These are phyloP conservation scores for Russula griseocarnosa DNA, from an alignment of 768 basidiomycete species.

Conservation along the genomic window DNA sequence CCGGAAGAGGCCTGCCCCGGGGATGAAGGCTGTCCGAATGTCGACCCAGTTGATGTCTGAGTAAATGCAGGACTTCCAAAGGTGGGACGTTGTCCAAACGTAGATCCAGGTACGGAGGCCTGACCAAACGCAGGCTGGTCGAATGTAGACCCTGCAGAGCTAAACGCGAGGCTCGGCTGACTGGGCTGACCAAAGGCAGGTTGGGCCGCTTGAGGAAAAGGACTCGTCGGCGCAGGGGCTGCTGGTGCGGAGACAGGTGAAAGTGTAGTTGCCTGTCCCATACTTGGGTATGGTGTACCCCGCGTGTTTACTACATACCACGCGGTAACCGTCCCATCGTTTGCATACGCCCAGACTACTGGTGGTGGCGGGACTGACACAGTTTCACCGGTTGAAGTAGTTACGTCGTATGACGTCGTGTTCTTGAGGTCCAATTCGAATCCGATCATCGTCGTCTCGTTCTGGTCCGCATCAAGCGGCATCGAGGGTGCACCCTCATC, in stretches of 20 bases:
- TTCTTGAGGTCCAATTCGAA: conserved; percentile 66
- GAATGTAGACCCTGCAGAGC: conserved; percentile 35
- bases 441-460: conserved; percentile 65
- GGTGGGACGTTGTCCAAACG: conserved; percentile 18
- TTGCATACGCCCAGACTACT: conserved; percentile 69
- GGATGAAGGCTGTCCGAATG: conserved; percentile 21
- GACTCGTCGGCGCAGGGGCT: conserved; percentile 6
- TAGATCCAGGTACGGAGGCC: not conserved
- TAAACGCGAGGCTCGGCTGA: conserved; percentile 5
- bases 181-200: conserved; percentile 24
- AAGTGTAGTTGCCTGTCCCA: conserved; percentile 34
- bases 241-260: conserved; percentile 17
- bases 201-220: conserved; percentile 22
- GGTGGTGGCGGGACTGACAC: conserved; percentile 50
- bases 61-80: conserved; percentile 21
- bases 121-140: conserved; percentile 23
- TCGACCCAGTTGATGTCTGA: conserved; percentile 10
- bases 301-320: conserved; percentile 65
- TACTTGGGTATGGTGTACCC: conserved; percentile 52
- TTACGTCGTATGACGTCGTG: conserved; percentile 37
- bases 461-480: conserved; percentile 62
- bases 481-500: conserved; percentile 54
- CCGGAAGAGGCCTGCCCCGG: conserved; percentile 15
- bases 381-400: conserved; percentile 41
- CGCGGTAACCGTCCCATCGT: conserved; percentile 70